Percentiles rank a stretch among this genome's conserved stretches.
These are phyloP conservation scores for Bryoglossum gracile DNA, from an alignment of 495 filamentous ascomycete genomes.

Conservation along the genomic window DNA sequence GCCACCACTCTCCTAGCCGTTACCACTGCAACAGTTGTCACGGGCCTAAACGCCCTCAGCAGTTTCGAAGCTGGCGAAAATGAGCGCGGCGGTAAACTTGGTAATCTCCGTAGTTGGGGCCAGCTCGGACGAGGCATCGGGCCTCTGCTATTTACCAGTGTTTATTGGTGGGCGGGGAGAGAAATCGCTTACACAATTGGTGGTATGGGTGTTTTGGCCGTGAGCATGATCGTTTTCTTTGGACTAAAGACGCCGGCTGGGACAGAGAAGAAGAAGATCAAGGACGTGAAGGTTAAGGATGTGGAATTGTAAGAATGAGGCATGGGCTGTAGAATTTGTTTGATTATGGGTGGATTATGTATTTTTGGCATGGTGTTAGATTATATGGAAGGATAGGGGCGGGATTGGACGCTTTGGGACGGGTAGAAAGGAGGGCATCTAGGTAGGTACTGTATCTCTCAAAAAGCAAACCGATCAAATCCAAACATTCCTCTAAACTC, in stretches of 20 bases:
- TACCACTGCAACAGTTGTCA: slow-evolving; percentile 90
- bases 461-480: too few species aligned
- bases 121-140: slow-evolving; percentile 83
- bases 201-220: slow-evolving; percentile 67
- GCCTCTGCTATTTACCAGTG: slow-evolving; percentile 82
- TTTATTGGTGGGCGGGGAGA: slow-evolving; percentile 98
- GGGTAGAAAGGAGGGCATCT: too few species aligned
- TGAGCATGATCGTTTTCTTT: slow-evolving; percentile 62
- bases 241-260: slow-evolving; percentile 47
- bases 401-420: too few species aligned
- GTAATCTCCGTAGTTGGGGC: slow-evolving; percentile 73
- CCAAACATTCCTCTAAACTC: too few species aligned
- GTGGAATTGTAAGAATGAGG: slow-evolving; percentile 11
- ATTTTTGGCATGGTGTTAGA: too few species aligned
- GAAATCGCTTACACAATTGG: slow-evolving; percentile 78
- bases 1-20: slow-evolving; percentile 78
- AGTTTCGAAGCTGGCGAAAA: slow-evolving; percentile 77
- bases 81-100: slow-evolving; percentile 80
- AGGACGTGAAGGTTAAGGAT: slow-evolving; percentile 17
- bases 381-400: too few species aligned
- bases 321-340: too few species aligned
- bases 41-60: slow-evolving; percentile 81
- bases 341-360: too few species aligned
- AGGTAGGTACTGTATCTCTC: too few species aligned
- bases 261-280: slow-evolving; percentile 16